Percentiles rank a stretch among this genome's conserved stretches.
Conservation (phyloP, 805 yeast genomes). For the Yamadazyma akitaensis region DNA sequence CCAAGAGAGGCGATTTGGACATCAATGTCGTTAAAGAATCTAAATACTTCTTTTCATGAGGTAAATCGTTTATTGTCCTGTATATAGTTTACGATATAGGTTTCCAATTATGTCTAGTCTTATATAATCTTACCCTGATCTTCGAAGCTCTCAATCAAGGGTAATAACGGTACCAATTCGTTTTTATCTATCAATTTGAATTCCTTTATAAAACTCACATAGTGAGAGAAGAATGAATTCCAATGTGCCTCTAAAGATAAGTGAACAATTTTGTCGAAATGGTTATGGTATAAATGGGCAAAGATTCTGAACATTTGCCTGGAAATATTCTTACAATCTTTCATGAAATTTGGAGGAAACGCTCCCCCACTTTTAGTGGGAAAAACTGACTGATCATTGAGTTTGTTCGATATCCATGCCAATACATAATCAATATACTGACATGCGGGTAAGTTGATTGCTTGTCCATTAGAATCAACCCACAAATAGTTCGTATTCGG, state of each 20-base stretch:
- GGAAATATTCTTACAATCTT: conserved; percentile 81
- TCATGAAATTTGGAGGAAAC: conserved; percentile 80
- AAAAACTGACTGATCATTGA: conserved; percentile 84
- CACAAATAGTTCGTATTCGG: conserved; percentile 87
- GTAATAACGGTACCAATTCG: conserved; percentile 76
- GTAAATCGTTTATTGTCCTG: conserved; percentile 5
- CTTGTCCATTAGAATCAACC: conserved; percentile 75
- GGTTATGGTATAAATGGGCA: conserved; percentile 93
- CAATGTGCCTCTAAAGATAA: conserved; percentile 93
- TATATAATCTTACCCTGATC: conserved; percentile 76
- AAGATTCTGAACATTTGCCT: conserved; percentile 92
- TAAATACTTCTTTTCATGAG: conserved; percentile 66
- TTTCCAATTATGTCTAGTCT: neutral
- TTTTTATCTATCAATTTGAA: conserved; percentile 74
- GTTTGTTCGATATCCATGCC: conserved; percentile 83
- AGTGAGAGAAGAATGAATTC: conserved; percentile 96
- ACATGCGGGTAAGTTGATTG: conserved; percentile 83
- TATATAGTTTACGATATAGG: conserved; percentile 1
- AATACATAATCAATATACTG: conserved; percentile 91
- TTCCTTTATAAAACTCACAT: conserved; percentile 80
- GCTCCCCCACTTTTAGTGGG: conserved; percentile 90
- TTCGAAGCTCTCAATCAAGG: conserved; percentile 77
- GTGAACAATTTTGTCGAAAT: conserved; percentile 91
- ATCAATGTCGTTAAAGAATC: conserved; percentile 70
- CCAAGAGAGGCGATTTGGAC: conserved; percentile 80